Conservation (phyloP, 2,329 filamentous ascomycete species). For the Alternaria tenuissima region DNA sequence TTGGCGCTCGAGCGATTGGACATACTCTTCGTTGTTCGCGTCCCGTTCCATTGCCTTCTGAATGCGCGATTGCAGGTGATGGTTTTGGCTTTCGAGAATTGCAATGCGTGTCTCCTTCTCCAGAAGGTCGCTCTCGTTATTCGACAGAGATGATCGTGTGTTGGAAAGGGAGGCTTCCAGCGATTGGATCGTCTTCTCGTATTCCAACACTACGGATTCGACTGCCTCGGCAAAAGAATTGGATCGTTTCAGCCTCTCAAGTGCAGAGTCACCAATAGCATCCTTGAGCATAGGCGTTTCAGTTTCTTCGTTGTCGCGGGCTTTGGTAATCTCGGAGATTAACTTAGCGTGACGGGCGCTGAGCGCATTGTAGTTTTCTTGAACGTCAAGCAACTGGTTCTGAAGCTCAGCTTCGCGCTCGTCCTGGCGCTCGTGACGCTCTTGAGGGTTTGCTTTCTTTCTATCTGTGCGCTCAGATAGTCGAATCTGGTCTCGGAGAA, state of each 20-base stretch:
- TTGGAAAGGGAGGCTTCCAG: slow-evolving; percentile 91
- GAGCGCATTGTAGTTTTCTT: slow-evolving; percentile 92
- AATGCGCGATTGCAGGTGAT: slow-evolving; percentile 86
- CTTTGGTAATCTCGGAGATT: slow-evolving; percentile 90
- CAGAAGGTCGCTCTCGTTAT: slow-evolving; percentile 83
- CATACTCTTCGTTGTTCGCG: slow-evolving; percentile 87
- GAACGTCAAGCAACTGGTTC: slow-evolving; percentile 88
- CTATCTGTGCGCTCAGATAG: slow-evolving; percentile 75
- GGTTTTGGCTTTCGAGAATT: slow-evolving; percentile 90
- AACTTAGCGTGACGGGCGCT: slow-evolving; percentile 94
- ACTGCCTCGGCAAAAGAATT: slow-evolving; percentile 96
- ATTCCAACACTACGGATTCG: slow-evolving; percentile 94
- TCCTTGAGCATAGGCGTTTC: slow-evolving; percentile 69
- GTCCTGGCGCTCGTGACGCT: slow-evolving; percentile 79
- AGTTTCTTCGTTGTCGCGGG: slow-evolving; percentile 69
- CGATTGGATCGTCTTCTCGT: slow-evolving; percentile 97
- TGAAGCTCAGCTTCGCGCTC: slow-evolving; percentile 91
- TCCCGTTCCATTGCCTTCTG: slow-evolving; percentile 94
- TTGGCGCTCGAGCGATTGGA: slow-evolving; percentile 89
- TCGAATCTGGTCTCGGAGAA: slow-evolving; percentile 91
- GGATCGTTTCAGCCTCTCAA: slow-evolving; percentile 89
- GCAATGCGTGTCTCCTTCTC: slow-evolving; percentile 95
- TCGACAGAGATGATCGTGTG: slow-evolving; percentile 83
- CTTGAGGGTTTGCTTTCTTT: slow-evolving; percentile 65
- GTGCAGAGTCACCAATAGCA: slow-evolving; percentile 76